Percentiles rank a stretch among this genome's conserved stretches.
These are phyloP conservation scores for Venustampulla echinocandica DNA, from an alignment of 495 filamentous ascomycete genomes.

Conservation along the genomic window DNA sequence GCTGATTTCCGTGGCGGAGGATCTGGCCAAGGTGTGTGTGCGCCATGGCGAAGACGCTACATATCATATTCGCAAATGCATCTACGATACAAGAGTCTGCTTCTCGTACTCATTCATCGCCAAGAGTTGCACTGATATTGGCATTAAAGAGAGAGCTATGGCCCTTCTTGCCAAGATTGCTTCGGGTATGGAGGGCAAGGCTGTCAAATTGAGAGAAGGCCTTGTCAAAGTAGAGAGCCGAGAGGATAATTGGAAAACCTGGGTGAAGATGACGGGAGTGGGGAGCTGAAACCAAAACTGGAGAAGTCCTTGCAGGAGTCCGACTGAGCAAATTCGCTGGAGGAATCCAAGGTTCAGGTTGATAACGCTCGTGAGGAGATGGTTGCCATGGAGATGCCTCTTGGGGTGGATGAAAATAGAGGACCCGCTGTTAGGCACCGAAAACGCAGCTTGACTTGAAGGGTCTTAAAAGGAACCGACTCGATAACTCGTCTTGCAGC, in stretches of 20 bases:
- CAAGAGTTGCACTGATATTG: not conserved
- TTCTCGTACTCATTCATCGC: not conserved
- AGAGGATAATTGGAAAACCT: not conserved
- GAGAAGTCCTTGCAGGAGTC: no score
- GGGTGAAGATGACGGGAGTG: not conserved
- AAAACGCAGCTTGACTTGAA: no score
- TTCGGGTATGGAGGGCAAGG: not conserved
- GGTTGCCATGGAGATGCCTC: no score
- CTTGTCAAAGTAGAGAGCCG: not conserved
- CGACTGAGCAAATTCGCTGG: no score
- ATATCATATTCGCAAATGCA: no score
- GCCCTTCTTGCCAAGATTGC: not conserved
- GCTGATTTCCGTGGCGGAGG: not conserved
- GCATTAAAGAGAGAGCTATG: not conserved
- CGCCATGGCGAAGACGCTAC: not conserved
- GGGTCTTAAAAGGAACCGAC: no score
- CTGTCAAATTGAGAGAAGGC: not conserved
- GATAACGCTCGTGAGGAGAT: no score
- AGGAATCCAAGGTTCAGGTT: no score
- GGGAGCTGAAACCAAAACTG: no score
- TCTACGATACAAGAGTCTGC: constrained; percentile 1
- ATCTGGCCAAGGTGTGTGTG: not conserved
- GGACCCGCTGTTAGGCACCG: no score
- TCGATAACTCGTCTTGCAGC: no score
- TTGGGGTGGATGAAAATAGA: no score